Evolutionary conservation across 768 basidiomycete genomes (phyloP).

Genomic region (Tylopilus felleus): DNA sequence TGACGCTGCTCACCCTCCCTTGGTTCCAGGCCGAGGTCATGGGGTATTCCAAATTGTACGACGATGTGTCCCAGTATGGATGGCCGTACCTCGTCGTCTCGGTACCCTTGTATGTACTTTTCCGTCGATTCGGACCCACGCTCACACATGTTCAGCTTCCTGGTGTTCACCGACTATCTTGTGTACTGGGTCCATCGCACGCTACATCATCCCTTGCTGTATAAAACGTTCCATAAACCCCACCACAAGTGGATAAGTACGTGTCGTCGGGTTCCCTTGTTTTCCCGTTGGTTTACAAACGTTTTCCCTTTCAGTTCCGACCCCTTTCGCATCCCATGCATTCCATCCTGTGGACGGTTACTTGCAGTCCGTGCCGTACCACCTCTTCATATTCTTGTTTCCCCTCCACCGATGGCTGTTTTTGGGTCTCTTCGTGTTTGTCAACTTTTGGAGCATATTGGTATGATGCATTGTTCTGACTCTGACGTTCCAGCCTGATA

Average conservation of each 20-base stretch:
- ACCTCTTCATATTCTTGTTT: conserved; percentile 86
- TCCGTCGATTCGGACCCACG: neutral
- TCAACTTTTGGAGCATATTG: conserved; percentile 93
- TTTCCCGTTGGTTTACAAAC: conserved; percentile 7
- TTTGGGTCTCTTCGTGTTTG: conserved; percentile 81
- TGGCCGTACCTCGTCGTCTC: conserved; percentile 69
- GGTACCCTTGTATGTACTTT: conserved; percentile 55
- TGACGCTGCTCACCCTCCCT: conserved; percentile 83
- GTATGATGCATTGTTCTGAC: conserved; percentile 40
- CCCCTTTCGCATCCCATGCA: conserved; percentile 95
- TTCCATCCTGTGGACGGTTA: conserved; percentile 98
- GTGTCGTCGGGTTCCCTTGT: conserved; percentile 23
- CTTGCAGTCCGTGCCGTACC: conserved; percentile 91
- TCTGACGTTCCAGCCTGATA: neutral
- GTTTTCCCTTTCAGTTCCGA: conserved; percentile 63
- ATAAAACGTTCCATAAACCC: conserved; percentile 93
- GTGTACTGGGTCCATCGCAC: conserved; percentile 98
- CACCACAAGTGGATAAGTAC: conserved; percentile 98
- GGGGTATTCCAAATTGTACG: conserved; percentile 79
- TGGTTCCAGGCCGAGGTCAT: conserved; percentile 93
- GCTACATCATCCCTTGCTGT: conserved; percentile 80
- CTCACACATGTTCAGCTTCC: conserved; percentile 46
- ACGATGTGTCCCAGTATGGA: conserved; percentile 76
- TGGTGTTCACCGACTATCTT: conserved; percentile 85
- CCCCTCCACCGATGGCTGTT: conserved; percentile 85